Percentiles rank a stretch among this genome's conserved stretches.
Evolutionary conservation across 2,329 filamentous ascomycete genomes (phyloP).

Genomic region (Pestalotiopsis sp.): DNA sequence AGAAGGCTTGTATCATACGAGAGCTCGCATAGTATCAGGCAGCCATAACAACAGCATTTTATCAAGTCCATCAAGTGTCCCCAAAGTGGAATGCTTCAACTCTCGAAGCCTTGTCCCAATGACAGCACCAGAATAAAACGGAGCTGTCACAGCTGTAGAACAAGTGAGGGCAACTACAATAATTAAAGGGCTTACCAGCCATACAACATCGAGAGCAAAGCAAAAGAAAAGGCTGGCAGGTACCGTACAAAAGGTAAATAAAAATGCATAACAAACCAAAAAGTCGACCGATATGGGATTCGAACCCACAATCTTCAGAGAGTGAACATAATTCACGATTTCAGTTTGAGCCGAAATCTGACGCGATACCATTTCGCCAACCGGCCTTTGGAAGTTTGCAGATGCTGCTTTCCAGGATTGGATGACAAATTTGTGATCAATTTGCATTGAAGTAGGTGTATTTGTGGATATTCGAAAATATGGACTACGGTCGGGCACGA

Average conservation of each 20-base stretch:
- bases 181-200: too few relatives aligned
- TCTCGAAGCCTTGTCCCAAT: too few relatives aligned
- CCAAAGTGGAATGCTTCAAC: too few relatives aligned
- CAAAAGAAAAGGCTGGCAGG: too few relatives aligned
- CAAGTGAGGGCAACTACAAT: too few relatives aligned
- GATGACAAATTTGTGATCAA: background rate
- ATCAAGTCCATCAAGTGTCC: too few relatives aligned
- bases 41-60: too few relatives aligned
- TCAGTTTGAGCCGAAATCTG: conserved; percentile 8
- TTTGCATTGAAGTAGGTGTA: background rate
- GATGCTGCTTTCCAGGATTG: background rate
- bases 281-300: conserved; percentile 9
- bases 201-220: too few relatives aligned
- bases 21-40: too few relatives aligned
- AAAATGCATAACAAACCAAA: background rate
- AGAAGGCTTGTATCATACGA: background rate
- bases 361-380: conserved; percentile 12
- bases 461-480: background rate
- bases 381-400: background rate
- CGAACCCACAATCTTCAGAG: conserved; percentile 13
- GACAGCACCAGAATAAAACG: too few relatives aligned
- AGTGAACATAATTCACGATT: background rate
- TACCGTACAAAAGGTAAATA: too few relatives aligned
- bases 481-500: background rate
- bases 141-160: too few relatives aligned